Evolutionary conservation across 495 filamentous ascomycete species (phyloP), one percentile per base, ranked within the genome.

Genomic region (Margaritispora aquatica): DNA sequence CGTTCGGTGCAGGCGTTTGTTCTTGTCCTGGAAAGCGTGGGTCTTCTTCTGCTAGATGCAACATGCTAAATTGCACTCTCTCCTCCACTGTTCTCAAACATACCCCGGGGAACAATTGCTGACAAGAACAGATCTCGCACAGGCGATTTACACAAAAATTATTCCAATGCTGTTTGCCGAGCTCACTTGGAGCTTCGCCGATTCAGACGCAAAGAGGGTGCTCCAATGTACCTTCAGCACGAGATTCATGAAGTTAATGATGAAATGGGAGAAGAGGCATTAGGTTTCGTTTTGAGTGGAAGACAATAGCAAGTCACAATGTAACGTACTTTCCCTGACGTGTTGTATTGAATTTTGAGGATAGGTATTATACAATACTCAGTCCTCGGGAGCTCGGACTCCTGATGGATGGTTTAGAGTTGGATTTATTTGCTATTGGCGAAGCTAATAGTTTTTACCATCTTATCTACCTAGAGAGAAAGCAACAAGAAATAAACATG

Each of bases 81-180:
- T 2, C 48, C 7, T 27, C 10, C n/a, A 24, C 7, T 44, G 31
- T 17, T 46, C 19, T 34, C 9, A 24, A 46, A 26, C 7, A 55
- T 1, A 15, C 27, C 19, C 29, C 21, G 23, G 53, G 22, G 13
- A 44, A 2, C 20, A 44, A n/a, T 23, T n/a, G 24, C 48, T 56
- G n/a, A 48, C 23, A 27, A 26, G 15, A 8, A 8, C 22, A 63
- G 60, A 63, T 59, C 55, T 63, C 23, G 60, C 60, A n/a, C 36
- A 54, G 51, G 49, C 38, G 8, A 59, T 59, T 49, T 55, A 54
- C 11, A 20, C 19, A 26, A 60, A 63, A 47, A 31, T 53, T 21
- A 59, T 63, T 19, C 61, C 61, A 13, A 46, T 53, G 20, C 27
- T 63, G 13, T 50, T 63, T 19, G n/a, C 20, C 20, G 26, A 63